These are phyloP conservation scores for Capsella bursapastoris DNA, from an alignment of 345 rosid species.

Conservation along the genomic window DNA sequence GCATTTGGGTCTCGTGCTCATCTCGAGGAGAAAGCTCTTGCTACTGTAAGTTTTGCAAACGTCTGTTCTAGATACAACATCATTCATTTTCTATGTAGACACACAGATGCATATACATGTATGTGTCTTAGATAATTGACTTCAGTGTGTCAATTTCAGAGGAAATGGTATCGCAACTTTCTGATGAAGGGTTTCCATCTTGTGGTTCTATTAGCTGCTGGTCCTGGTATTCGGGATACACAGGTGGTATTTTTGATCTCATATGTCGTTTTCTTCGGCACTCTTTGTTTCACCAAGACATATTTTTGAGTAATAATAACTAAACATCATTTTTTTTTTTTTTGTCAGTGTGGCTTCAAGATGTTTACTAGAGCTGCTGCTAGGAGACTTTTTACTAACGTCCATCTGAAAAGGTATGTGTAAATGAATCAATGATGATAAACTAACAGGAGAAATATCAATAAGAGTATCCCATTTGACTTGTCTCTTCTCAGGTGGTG, in stretches of 20 bases:
- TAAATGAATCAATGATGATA: not conserved
- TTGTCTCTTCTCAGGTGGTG: slow-evolving; percentile 76
- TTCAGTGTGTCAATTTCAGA: slow-evolving; percentile 55
- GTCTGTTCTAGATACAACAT: slow-evolving; percentile 1
- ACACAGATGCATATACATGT: slow-evolving; percentile 2
- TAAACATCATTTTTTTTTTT: not conserved
- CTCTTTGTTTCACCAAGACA: slow-evolving; percentile 7
- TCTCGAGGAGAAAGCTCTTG: slow-evolving; percentile 93
- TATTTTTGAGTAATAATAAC: slow-evolving; percentile 1
- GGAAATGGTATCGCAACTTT: slow-evolving; percentile 98
- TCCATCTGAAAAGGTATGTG: slow-evolving; percentile 81
- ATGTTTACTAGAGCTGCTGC: slow-evolving; percentile 99
- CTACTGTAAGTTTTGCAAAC: slow-evolving; percentile 64
- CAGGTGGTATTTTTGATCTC: slow-evolving; percentile 55
- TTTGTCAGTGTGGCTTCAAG: slow-evolving; percentile 93
- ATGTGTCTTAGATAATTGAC: slow-evolving; percentile 34
- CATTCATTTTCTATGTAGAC: not conserved
- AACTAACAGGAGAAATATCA: slow-evolving; percentile 6
- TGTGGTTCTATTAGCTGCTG: slow-evolving; percentile 83
- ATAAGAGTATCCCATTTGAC: not conserved
- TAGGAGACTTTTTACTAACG: slow-evolving; percentile 82
- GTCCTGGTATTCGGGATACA: slow-evolving; percentile 96
- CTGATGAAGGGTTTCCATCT: slow-evolving; percentile 98
- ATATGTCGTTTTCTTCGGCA: slow-evolving; percentile 10
- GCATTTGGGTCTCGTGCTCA: slow-evolving; percentile 99